Evolutionary conservation across 1,284 basidiomycete species (phyloP).

Genomic region (Filobasidium uniguttulatum): DNA sequence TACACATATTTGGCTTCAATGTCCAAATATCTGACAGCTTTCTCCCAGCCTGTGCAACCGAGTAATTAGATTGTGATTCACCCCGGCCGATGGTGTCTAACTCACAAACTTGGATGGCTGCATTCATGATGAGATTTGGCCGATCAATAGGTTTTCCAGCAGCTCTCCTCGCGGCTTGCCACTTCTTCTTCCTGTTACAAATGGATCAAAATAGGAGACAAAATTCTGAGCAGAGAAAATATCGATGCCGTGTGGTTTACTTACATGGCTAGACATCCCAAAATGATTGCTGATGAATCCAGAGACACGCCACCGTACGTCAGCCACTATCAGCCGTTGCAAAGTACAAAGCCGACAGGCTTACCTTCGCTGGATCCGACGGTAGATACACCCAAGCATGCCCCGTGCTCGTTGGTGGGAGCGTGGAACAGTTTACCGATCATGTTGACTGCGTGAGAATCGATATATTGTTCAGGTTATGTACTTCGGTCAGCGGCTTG

Average conservation of each 20-base stretch:
- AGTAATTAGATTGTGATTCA: too few relatives aligned
- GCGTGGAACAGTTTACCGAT: conserved; percentile 32
- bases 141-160: conserved; percentile 27
- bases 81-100: background rate
- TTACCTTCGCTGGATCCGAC: conserved; percentile 27
- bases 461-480: too few relatives aligned
- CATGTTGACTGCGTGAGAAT: conserved; percentile 21
- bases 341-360: too few relatives aligned
- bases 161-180: conserved; percentile 26
- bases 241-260: too few relatives aligned
- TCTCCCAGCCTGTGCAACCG: conserved; percentile 25
- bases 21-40: conserved; percentile 27
- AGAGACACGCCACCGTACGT: too few relatives aligned
- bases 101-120: conserved; percentile 26
- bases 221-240: too few relatives aligned
- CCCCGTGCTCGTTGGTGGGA: conserved; percentile 24
- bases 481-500: too few relatives aligned
- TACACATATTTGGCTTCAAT: conserved; percentile 27
- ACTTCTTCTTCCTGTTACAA: conserved; percentile 19
- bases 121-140: conserved; percentile 32
- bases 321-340: too few relatives aligned
- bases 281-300: too few relatives aligned
- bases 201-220: too few relatives aligned
- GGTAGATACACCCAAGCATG: conserved; percentile 29
- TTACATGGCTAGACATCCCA: too few relatives aligned